A percentile compares a stretch with the other conserved stretches of the same genome.
phyloP scores from a whole-genome alignment of 208 protist species.

The Acanthamoeba divionensis region DNA sequence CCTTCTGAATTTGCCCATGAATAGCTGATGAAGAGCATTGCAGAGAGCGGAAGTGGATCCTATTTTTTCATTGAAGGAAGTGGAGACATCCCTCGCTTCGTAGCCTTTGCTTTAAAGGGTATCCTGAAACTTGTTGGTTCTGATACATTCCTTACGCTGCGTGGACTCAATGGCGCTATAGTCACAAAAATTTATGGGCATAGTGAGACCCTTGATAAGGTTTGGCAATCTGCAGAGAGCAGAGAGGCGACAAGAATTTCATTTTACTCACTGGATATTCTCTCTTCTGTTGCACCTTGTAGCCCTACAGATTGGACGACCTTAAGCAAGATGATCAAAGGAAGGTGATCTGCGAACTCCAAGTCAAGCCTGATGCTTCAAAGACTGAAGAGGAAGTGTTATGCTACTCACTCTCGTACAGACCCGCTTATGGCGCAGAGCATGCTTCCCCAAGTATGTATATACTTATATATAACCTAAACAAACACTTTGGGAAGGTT shows the following conservation, averaged over 20 bases:
- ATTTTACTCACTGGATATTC: too few relatives aligned
- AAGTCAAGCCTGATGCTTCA: not conserved
- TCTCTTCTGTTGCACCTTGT: too few relatives aligned
- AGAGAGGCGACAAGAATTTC: too few relatives aligned
- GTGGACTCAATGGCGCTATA: not conserved
- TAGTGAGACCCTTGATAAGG: not conserved
- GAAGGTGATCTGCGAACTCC: constrained; percentile 1
- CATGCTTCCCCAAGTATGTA: not conserved
- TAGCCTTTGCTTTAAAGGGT: constrained; percentile 36
- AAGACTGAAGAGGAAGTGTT: not conserved
- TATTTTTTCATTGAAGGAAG: constrained; percentile 54
- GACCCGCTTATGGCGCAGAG: not conserved
- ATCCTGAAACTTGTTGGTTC: constrained; percentile 23
- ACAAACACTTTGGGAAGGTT: not conserved
- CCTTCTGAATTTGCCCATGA: too few relatives aligned
- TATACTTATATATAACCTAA: not conserved
- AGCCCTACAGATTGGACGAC: not conserved
- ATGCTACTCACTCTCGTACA: not conserved
- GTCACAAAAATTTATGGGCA: constrained; percentile 44
- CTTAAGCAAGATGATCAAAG: constrained; percentile 11
- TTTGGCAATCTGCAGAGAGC: constrained; percentile 35
- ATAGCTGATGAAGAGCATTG: constrained; percentile 21
- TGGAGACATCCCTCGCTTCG: constrained; percentile 25
- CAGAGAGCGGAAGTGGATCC: constrained; percentile 3
- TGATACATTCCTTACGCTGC: not conserved